Evolutionary conservation across 257 asterid species (phyloP), one percentile per base, ranked within the genome.

Genomic region (Penstemon eatonii): DNA sequence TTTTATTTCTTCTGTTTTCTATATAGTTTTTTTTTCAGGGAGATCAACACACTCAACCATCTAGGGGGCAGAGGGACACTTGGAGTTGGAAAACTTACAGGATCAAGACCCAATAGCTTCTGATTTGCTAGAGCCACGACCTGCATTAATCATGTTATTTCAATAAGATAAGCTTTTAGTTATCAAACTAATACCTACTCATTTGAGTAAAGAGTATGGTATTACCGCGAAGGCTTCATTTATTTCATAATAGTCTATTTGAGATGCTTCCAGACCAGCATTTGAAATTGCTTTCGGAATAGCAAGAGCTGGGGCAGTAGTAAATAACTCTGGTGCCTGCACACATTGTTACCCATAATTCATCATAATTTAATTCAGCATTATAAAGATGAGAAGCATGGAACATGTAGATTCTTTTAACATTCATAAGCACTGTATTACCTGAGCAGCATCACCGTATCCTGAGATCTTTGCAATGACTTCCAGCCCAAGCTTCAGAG

Each of bases 371-470:
- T 1, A 33, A 37, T 25, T 25, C 33, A 25, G 5, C 70, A 25
- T 6, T 39, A 37, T 44, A 56, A 43, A 18, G 49, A 59, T 4
- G 49, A 65, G 63, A 60, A 46, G 7, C 37, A n/a, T 5, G 25
- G 50, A 3, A 61, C 43, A 9, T 33, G 5, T 5, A 40, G 49
- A 37, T 9, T 38, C 18, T 65, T 64, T 56, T 47, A 12, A 68
- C 18, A 46, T 65, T 65, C 64, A 70, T 46, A 18, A 53, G 18
- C 42, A 50, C 3, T 53, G 58, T 45, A 40, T 25, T 81, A 94
- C 99, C 83, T 94, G 95, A 71, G 99, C 99, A 55, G 99, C 99
- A 81, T 94, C 99, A 37, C 96, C 97, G 78, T 86, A 94, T 74
- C 99, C 99, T 0, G 76, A 67, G 77, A 94, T 87, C 85, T 91